Conservation (phyloP, 2,329 filamentous ascomycete species). For the Xylaria sp. region DNA sequence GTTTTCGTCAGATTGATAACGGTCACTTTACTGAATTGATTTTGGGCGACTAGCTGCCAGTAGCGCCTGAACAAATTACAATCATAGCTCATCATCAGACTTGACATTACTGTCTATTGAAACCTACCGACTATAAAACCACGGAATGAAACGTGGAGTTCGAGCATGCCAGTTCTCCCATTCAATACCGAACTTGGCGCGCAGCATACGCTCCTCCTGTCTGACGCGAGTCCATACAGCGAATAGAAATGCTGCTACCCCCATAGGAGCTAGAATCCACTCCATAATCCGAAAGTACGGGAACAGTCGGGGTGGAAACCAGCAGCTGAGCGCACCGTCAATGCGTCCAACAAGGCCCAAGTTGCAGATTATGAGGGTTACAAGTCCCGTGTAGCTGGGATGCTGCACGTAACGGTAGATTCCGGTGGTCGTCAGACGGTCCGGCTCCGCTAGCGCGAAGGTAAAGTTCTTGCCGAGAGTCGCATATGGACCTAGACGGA, state of each 20-base stretch:
- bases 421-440: constrained; percentile 58
- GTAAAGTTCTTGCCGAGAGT: constrained; percentile 64
- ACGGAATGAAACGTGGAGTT: constrained; percentile 10
- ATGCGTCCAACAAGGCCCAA: constrained; percentile 51
- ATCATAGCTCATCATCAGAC: too few relatives aligned
- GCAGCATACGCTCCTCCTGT: constrained; percentile 64
- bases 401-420: constrained; percentile 64
- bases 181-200: constrained; percentile 5
- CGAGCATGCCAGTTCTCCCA: constrained; percentile 10
- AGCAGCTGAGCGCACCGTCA: constrained; percentile 56
- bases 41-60: too few relatives aligned
- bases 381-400: constrained; percentile 61
- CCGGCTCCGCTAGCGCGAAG: constrained; percentile 61
- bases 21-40: too few relatives aligned
- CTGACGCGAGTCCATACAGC: constrained; percentile 51
- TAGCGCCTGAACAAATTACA: too few relatives aligned
- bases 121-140: not conserved
- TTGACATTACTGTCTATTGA: too few relatives aligned
- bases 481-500: constrained; percentile 54
- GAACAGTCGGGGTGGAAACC: constrained; percentile 48
- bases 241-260: constrained; percentile 39
- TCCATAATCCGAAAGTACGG: constrained; percentile 22
- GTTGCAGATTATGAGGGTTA: constrained; percentile 51
- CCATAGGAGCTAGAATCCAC: constrained; percentile 21
- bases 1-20: too few relatives aligned